Conservation (phyloP, 1,284 basidiomycete species). For the Rhodotorula sp. region DNA sequence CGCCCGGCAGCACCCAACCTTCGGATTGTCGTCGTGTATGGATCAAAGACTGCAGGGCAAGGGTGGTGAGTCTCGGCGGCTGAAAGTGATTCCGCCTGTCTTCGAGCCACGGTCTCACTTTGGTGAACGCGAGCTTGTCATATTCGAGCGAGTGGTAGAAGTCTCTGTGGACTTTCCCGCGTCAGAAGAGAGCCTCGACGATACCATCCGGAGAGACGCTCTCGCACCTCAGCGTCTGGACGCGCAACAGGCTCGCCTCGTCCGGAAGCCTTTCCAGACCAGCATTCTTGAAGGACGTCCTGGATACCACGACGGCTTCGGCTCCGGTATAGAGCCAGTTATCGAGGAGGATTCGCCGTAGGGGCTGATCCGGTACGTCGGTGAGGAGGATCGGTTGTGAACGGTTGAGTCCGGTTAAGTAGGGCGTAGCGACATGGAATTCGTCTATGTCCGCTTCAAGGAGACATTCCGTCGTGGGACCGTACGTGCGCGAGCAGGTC, state of each 20-base stretch:
- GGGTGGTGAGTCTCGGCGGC: background rate
- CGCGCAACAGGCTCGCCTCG: background rate
- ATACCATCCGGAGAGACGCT: background rate
- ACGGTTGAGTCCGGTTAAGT: background rate
- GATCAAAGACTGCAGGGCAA: constrained; percentile 7
- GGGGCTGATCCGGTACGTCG: constrained; percentile 10
- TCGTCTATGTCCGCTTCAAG: constrained; percentile 26
- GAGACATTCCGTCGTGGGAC: constrained; percentile 8
- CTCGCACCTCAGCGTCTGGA: constrained; percentile 7
- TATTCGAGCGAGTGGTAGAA: constrained; percentile 9
- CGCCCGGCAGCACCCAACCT: constrained; percentile 17
- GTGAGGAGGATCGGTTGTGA: background rate
- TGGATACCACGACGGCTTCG: constrained; percentile 1
- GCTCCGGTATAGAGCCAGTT: constrained; percentile 12
- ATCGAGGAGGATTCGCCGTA: constrained; percentile 1
- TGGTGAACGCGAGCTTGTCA: constrained; percentile 20
- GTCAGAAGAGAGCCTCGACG: background rate
- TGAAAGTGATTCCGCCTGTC: background rate
- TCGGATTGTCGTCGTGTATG: background rate
- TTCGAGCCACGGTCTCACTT: background rate
- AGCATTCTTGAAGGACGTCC: constrained; percentile 15
- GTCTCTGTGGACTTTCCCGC: background rate
- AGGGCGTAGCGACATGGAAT: constrained; percentile 9
- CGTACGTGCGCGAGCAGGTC: constrained; percentile 14
- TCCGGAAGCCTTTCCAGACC: background rate